These are phyloP conservation scores for Geranium rotundifolium DNA, from an alignment of 345 rosid genomes.

Conservation along the genomic window DNA sequence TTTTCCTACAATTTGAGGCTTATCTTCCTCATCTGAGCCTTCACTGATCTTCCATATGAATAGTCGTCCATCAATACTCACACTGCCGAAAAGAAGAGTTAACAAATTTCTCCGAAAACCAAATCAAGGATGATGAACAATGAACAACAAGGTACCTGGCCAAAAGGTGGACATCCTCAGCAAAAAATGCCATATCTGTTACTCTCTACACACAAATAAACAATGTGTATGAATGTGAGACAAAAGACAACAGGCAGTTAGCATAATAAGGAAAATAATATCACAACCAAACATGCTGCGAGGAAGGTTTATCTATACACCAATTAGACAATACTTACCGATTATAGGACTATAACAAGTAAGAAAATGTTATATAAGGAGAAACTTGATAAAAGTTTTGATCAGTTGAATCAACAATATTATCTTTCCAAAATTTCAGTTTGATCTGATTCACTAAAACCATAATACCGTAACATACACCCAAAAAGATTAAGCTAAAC, in stretches of 20 bases:
- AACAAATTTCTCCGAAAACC: background rate
- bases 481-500: background rate
- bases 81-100: constrained; percentile 28
- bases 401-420: background rate
- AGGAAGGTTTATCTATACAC: background rate
- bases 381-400: background rate
- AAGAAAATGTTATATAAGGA: too few species aligned
- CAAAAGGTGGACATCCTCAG: constrained; percentile 75
- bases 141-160: constrained; percentile 39
- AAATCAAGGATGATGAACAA: background rate
- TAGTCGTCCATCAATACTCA: constrained; percentile 50
- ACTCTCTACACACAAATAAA: constrained; percentile 31
- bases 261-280: background rate
- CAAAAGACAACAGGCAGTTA: background rate
- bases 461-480: background rate
- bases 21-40: constrained; percentile 60
- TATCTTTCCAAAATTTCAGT: background rate
- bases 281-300: background rate
- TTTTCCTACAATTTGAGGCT: constrained; percentile 56
- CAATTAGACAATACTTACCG: background rate
- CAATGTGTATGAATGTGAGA: background rate
- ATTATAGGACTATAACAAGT: background rate
- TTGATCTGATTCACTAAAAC: background rate
- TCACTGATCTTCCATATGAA: constrained; percentile 59
- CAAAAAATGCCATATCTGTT: constrained; percentile 72